These are phyloP conservation scores for Penicillium chermesinum DNA, from an alignment of 495 filamentous ascomycete genomes.

Conservation along the genomic window DNA sequence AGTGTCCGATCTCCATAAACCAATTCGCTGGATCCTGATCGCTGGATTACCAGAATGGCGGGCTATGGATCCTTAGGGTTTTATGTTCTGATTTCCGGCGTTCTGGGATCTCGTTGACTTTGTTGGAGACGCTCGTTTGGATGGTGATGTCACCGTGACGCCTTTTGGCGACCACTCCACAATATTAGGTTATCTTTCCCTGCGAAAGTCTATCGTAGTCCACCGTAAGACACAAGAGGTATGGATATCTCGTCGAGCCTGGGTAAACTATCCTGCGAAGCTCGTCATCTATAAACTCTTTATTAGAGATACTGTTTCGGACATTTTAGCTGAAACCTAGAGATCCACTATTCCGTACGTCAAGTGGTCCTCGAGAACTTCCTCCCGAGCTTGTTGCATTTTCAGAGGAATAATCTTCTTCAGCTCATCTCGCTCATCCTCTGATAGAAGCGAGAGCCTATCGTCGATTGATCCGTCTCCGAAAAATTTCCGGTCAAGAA, in stretches of 20 bases:
- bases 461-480: constrained; percentile 3
- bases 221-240: too few relatives aligned
- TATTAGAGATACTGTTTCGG: too few relatives aligned
- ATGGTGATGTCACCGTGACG: constrained; percentile 28
- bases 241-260: too few relatives aligned
- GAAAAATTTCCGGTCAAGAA: constrained; percentile 11
- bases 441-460: constrained; percentile 3
- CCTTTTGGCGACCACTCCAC: constrained; percentile 2
- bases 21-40: background rate
- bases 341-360: too few relatives aligned
- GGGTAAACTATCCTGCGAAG: too few relatives aligned
- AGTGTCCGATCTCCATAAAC: background rate
- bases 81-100: background rate
- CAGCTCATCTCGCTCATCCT: background rate
- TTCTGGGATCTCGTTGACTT: background rate
- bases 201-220: constrained; percentile 2
- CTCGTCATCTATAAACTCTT: too few relatives aligned
- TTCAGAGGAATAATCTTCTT: constrained; percentile 5
- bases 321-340: too few relatives aligned
- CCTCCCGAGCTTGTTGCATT: constrained; percentile 10
- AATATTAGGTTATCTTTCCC: constrained; percentile 4
- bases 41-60: too few relatives aligned
- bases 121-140: constrained; percentile 1
- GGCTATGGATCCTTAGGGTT: background rate
- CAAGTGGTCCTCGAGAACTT: background rate